A percentile compares a stretch with the other conserved stretches of the same genome.
These are phyloP conservation scores for Vickermania spadyakhi DNA, from an alignment of 208 protist genomes.

Conservation along the genomic window DNA sequence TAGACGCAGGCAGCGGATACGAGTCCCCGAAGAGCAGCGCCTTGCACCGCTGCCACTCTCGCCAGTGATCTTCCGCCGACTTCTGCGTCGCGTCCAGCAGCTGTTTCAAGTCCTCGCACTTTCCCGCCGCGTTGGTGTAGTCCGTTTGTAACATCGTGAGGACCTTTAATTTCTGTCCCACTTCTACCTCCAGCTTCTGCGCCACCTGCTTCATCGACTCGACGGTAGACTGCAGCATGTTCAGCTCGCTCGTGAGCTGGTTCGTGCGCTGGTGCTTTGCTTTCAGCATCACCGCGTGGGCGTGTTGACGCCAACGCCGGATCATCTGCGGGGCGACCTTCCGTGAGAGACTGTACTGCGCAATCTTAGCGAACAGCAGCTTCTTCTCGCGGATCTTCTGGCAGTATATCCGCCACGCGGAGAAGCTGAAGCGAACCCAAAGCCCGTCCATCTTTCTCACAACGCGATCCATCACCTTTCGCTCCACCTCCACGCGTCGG, in stretches of 20 bases:
- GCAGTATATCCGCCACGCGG: conserved; percentile 64
- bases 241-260: conserved; percentile 46
- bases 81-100: conserved; percentile 42
- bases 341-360: conserved; percentile 26
- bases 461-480: conserved; percentile 61
- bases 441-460: conserved; percentile 55
- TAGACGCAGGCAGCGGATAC: conserved; percentile 18
- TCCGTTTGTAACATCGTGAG: conserved; percentile 30
- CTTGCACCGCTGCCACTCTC: conserved; percentile 46
- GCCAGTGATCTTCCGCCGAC: conserved; percentile 62
- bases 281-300: conserved; percentile 51
- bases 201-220: conserved; percentile 49
- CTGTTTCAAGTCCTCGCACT: conserved; percentile 29
- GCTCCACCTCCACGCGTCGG: conserved; percentile 29
- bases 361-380: conserved; percentile 41
- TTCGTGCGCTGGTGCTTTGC: conserved; percentile 43
- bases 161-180: conserved; percentile 58
- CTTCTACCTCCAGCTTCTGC: conserved; percentile 53
- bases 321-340: conserved; percentile 41
- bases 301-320: conserved; percentile 59
- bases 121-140: conserved; percentile 27
- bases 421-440: conserved; percentile 83
- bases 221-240: conserved; percentile 51
- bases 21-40: conserved; percentile 54
- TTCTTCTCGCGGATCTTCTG: conserved; percentile 39